Conservation (phyloP, 495 filamentous ascomycete genomes). For the Penicillium crystallinum region DNA sequence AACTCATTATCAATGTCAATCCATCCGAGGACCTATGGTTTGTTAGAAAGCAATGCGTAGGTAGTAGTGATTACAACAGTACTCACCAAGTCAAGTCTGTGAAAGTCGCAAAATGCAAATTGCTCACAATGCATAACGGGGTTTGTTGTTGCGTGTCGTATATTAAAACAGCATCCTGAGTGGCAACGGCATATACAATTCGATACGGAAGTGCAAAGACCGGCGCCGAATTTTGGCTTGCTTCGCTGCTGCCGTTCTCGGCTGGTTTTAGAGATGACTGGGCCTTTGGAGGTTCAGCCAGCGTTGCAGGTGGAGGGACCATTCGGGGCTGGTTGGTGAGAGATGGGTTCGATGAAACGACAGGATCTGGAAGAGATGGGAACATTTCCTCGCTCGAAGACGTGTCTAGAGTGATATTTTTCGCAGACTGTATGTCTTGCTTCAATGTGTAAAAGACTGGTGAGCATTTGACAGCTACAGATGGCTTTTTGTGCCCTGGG, state of each 20-base stretch:
- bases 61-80: slow-evolving; percentile 10
- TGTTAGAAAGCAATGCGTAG: slow-evolving; percentile 16
- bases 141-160: slow-evolving; percentile 98
- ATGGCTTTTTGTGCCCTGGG: slow-evolving; percentile 97
- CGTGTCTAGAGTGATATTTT: slow-evolving; percentile 90
- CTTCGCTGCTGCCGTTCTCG: slow-evolving; percentile 47
- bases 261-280: slow-evolving; percentile 49
- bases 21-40: slow-evolving; percentile 86
- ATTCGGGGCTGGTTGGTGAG: slow-evolving; percentile 57
- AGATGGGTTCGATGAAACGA: slow-evolving; percentile 51
- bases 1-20: slow-evolving; percentile 86
- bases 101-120: slow-evolving; percentile 94
- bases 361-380: slow-evolving; percentile 74
- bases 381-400: slow-evolving; percentile 82
- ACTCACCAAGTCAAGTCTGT: slow-evolving; percentile 92
- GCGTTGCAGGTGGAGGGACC: slow-evolving; percentile 70
- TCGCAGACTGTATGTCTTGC: slow-evolving; percentile 60
- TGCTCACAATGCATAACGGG: slow-evolving; percentile 88
- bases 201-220: slow-evolving; percentile 87
- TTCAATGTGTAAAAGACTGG: slow-evolving; percentile 82
- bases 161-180: slow-evolving; percentile 90
- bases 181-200: slow-evolving; percentile 94
- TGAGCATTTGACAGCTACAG: slow-evolving; percentile 91
- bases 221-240: slow-evolving; percentile 52
- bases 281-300: slow-evolving; percentile 37